phyloP scores from a whole-genome alignment of 192 early-diverging fungal species.

The Rhizophagus clarus region DNA sequence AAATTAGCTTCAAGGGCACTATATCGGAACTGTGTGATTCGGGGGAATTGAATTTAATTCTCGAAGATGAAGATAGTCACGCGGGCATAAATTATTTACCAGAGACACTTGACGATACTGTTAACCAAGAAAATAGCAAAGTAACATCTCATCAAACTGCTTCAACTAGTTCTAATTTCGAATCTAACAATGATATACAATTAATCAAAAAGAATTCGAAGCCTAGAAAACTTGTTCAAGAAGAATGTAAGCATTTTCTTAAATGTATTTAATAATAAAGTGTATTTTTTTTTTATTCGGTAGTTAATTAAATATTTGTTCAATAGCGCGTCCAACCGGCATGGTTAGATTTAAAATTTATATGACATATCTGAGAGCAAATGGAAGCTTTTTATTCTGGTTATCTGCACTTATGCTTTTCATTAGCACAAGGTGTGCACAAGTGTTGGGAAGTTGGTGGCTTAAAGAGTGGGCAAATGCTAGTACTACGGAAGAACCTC shows the following conservation, averaged over 20 bases:
- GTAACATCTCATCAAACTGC: neutral
- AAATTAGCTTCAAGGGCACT: neutral
- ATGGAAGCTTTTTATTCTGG: slow-evolving; percentile 68
- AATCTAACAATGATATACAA: neutral
- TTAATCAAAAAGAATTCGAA: slow-evolving; percentile 49
- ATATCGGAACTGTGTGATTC: slow-evolving; percentile 32
- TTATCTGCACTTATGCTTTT: slow-evolving; percentile 50
- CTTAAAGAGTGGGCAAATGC: slow-evolving; percentile 19
- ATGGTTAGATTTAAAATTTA: slow-evolving; percentile 77
- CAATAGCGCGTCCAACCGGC: slow-evolving; percentile 71
- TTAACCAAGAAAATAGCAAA: neutral
- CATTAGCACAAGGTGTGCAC: slow-evolving; percentile 36
- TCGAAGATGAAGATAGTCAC: slow-evolving; percentile 36
- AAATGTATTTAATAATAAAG: neutral
- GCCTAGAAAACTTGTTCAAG: slow-evolving; percentile 50
- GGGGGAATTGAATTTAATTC: slow-evolving; percentile 33
- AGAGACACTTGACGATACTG: neutral
- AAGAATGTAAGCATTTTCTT: slow-evolving; percentile 36
- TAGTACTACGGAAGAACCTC: neutral
- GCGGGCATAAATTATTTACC: neutral
- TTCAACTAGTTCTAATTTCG: slow-evolving; percentile 41
- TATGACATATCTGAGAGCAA: slow-evolving; percentile 72
- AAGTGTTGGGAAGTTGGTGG: slow-evolving; percentile 46
- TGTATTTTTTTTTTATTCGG: too few species aligned
- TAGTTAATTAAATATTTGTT: neutral